These are phyloP conservation scores for Durotheca rogersii DNA, from an alignment of 495 filamentous ascomycete species.

Conservation along the genomic window DNA sequence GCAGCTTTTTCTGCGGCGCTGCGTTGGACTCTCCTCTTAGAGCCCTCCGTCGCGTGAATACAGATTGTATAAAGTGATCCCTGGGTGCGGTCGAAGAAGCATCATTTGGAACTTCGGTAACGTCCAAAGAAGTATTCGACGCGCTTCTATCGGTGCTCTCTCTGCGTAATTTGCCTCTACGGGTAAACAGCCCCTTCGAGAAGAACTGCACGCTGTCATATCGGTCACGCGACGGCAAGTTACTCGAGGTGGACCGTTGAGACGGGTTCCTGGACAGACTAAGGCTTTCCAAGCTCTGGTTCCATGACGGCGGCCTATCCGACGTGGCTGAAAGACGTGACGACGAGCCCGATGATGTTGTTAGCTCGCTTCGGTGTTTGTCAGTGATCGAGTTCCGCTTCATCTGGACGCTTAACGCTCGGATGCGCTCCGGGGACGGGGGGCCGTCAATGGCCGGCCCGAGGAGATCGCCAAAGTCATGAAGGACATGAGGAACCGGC, in stretches of 20 bases:
- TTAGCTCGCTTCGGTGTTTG: slow-evolving; percentile 47
- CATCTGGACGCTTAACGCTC: slow-evolving; percentile 52
- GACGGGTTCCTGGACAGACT: slow-evolving; percentile 53
- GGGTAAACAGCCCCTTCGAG: slow-evolving; percentile 53
- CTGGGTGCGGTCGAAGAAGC: slow-evolving; percentile 22
- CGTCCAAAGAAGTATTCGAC: slow-evolving; percentile 41
- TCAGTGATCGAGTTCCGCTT: slow-evolving; percentile 47
- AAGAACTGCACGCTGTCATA: slow-evolving; percentile 57
- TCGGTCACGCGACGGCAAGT: slow-evolving; percentile 48
- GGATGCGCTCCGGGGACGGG: slow-evolving; percentile 55
- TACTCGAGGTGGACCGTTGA: slow-evolving; percentile 46
- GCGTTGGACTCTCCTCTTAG: slow-evolving; percentile 38
- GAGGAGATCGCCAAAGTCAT: slow-evolving; percentile 39
- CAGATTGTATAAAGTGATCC: slow-evolving; percentile 44
- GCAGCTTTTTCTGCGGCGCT: slow-evolving; percentile 37
- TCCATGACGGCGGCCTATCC: slow-evolving; percentile 46
- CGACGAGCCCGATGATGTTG: slow-evolving; percentile 51
- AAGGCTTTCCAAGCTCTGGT: slow-evolving; percentile 42
- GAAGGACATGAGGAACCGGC: slow-evolving; percentile 24
- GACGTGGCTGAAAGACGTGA: slow-evolving; percentile 45
- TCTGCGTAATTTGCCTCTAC: slow-evolving; percentile 43
- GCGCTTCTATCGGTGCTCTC: slow-evolving; percentile 45
- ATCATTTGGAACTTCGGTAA: slow-evolving; percentile 35
- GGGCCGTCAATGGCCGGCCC: slow-evolving; percentile 54
- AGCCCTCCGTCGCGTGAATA: slow-evolving; percentile 45